These are phyloP conservation scores for Vaccinium corymbosum DNA, from an alignment of 148 eudicot species.

Conservation along the genomic window DNA sequence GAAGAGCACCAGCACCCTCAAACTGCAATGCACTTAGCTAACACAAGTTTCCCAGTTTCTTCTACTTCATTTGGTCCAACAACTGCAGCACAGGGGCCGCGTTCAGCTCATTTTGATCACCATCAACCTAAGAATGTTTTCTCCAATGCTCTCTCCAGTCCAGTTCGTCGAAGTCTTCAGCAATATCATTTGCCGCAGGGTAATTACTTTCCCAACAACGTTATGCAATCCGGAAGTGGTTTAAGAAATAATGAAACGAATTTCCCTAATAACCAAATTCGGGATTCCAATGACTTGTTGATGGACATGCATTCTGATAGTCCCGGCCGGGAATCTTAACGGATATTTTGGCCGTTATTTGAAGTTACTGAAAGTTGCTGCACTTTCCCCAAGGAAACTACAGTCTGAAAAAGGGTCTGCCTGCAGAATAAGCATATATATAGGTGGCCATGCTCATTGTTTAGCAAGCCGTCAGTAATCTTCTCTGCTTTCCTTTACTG, in stretches of 20 bases:
- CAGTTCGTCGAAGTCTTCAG: slow-evolving; percentile 24
- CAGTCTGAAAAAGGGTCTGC: not conserved
- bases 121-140: slow-evolving; percentile 13
- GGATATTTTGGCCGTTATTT: not conserved
- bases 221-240: slow-evolving; percentile 12
- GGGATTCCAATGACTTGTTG: slow-evolving; percentile 14
- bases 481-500: not conserved
- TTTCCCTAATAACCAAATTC: not conserved
- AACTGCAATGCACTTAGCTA: slow-evolving; percentile 5
- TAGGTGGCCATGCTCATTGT: not conserved
- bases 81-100: slow-evolving; percentile 14
- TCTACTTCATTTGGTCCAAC: slow-evolving; percentile 11
- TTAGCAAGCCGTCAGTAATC: not conserved
- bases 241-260: not conserved
- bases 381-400: not conserved
- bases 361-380: not conserved
- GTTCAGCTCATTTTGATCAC: slow-evolving; percentile 17
- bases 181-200: slow-evolving; percentile 21
- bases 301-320: slow-evolving; percentile 22
- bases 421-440: not conserved
- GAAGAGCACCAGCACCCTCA: slow-evolving; percentile 16
- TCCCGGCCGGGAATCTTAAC: slow-evolving; percentile 12
- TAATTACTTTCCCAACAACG: slow-evolving; percentile 6
- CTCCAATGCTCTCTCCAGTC: slow-evolving; percentile 25
- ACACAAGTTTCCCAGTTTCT: slow-evolving; percentile 15